Base-by-base conservation (phyloP, 2,329 filamentous ascomycete genomes). In the Fusarium sororula region DNA sequence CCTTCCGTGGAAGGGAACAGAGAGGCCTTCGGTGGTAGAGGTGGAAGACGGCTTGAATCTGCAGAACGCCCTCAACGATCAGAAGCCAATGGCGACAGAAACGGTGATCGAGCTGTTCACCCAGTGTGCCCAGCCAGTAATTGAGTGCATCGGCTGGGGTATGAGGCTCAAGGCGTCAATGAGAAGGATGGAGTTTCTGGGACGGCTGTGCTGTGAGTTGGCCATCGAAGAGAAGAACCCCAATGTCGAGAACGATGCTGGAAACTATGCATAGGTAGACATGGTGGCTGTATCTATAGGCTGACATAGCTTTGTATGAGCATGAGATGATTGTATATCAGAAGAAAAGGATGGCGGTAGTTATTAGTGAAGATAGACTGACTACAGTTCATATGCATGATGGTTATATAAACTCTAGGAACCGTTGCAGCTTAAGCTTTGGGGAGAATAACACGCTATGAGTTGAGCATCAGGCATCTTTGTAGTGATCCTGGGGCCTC, bases 91-190 rank as follows among this genome's bases (percentile, higher is more conserved):
- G 73, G 66, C 73, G 37, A 50, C 73, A 17, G 73, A 71, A 55
- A 72, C 70, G n/a, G 76, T 78, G 44, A 64, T 78, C 30, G 76
- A 77, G 51, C 53, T 77, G 32, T 78, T 78, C 30, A 76, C 73
- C 42, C 73, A 78, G 47, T 70, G 75, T 48, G 72, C 76, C 18
- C 68, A 74, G 50, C 75, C 76, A 32, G 58, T 69, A 35, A 73
- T 73, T 17, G 76, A 78, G 63, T 74, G 69, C 20, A 57, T 74
- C 48, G 71, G 74, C 24, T 75, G 66, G 63, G 76, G 76, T 13
- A 73, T 77, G 59, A 70, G 68, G 45, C 28, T 78, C n/a, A 71
- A 70, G 37, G 76, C 75, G 47, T 70, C 63, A 53, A 78, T 78
- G 76, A 64, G 70, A 39, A 70, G 66, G 28, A 66, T 76, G 22